Conservation (phyloP, 2,329 filamentous ascomycete species). For the Colletotrichum navitas region DNA sequence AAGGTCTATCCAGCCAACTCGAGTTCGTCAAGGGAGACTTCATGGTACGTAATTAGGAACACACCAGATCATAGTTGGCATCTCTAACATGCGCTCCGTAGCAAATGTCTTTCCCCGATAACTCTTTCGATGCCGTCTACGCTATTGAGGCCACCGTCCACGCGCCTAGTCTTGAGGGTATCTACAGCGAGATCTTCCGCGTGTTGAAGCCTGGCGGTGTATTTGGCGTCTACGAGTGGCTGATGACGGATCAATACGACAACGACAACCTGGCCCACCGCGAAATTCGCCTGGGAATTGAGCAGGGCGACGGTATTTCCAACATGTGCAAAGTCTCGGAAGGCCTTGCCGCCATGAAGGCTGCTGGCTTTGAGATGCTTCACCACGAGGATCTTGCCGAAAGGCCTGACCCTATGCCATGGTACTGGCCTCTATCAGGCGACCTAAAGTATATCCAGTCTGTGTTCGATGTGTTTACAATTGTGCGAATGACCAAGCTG, state of each 20-base stretch:
- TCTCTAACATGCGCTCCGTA: slow-evolving; percentile 47
- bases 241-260: slow-evolving; percentile 96
- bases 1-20: slow-evolving; percentile 81
- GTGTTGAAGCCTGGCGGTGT: slow-evolving; percentile 94
- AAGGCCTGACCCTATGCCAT: slow-evolving; percentile 80
- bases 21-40: slow-evolving; percentile 93
- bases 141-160: slow-evolving; percentile 96
- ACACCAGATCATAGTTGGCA: neutral
- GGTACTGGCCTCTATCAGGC: slow-evolving; percentile 94
- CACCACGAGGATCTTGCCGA: slow-evolving; percentile 69
- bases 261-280: slow-evolving; percentile 86
- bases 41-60: slow-evolving; percentile 69
- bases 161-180: slow-evolving; percentile 85
- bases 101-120: slow-evolving; percentile 93
- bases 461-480: slow-evolving; percentile 83
- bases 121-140: slow-evolving; percentile 91
- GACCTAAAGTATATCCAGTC: slow-evolving; percentile 86
- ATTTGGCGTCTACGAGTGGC: slow-evolving; percentile 96
- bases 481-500: slow-evolving; percentile 89
- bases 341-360: slow-evolving; percentile 82
- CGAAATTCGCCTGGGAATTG: slow-evolving; percentile 88
- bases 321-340: slow-evolving; percentile 92
- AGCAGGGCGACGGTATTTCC: slow-evolving; percentile 92
- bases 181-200: slow-evolving; percentile 91
- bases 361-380: slow-evolving; percentile 78